phyloP scores from a whole-genome alignment of 139 green algal species.

The Micromonas pusilla region DNA sequence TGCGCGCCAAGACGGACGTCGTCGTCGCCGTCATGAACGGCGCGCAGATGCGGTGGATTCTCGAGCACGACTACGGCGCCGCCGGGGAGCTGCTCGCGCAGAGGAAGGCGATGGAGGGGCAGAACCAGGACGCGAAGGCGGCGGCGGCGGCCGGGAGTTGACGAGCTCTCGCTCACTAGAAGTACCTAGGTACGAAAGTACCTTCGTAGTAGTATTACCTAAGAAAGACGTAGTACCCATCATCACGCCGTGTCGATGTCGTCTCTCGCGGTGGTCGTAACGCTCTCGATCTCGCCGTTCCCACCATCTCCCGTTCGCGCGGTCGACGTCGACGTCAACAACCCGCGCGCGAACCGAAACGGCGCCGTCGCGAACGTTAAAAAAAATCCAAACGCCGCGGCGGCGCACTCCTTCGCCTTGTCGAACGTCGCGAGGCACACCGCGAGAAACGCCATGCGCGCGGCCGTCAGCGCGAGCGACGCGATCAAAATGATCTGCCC shows the following conservation, averaged over 20 bases:
- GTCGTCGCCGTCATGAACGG: background rate
- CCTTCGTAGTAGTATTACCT: no score
- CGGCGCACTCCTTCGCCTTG: background rate
- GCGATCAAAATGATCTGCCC: background rate
- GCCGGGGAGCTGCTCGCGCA: background rate
- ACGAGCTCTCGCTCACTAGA: no score
- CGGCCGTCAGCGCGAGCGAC: background rate
- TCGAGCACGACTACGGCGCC: slow-evolving; percentile 1
- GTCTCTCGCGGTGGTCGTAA: no score
- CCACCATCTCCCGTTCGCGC: no score
- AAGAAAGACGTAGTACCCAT: no score
- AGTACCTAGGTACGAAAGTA: no score
- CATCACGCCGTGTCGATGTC: no score
- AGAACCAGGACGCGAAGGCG: background rate
- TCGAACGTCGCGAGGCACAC: background rate
- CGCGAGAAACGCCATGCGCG: background rate
- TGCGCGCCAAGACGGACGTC: background rate
- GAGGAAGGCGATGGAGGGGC: background rate
- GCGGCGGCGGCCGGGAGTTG: no score
- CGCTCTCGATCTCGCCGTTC: no score
- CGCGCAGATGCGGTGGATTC: background rate
- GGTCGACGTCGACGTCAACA: no score
- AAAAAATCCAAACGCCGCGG: background rate
- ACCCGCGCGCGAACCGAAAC: background rate
- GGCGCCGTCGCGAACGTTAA: background rate